phyloP scores from a whole-genome alignment of 108 stramenopile species.

The Thalassiosira profunda region DNA sequence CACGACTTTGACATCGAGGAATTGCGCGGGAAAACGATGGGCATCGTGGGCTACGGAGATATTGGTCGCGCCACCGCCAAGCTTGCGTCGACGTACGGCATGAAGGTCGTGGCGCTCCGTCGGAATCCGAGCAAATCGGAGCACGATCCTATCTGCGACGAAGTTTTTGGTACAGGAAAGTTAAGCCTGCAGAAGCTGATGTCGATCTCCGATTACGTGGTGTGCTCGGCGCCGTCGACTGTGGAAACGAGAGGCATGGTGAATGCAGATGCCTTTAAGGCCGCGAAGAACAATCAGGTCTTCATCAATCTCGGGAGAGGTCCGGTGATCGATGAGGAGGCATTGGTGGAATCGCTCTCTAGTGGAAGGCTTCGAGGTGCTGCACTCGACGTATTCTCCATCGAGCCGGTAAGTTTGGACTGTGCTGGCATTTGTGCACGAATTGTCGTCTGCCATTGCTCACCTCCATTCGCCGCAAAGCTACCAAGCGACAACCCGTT shows the following conservation, averaged over 20 bases:
- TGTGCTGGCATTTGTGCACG: conserved; percentile 49
- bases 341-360: conserved; percentile 42
- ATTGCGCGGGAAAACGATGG: conserved; percentile 73
- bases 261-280: conserved; percentile 48
- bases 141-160: conserved; percentile 60
- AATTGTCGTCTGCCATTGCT: conserved; percentile 56
- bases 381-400: conserved; percentile 67
- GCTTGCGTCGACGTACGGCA: conserved; percentile 64
- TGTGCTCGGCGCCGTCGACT: conserved; percentile 60
- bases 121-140: conserved; percentile 59
- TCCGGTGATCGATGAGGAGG: conserved; percentile 62
- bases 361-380: conserved; percentile 43
- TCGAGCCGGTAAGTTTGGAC: too few species aligned
- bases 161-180: conserved; percentile 45
- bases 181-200: conserved; percentile 34
- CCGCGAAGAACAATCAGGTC: conserved; percentile 42
- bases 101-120: conserved; percentile 79
- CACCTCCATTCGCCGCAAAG: conserved; percentile 68
- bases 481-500: conserved; percentile 45
- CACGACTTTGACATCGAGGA: conserved; percentile 70
- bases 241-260: conserved; percentile 48
- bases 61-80: conserved; percentile 68
- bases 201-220: conserved; percentile 54
- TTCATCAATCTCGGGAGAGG: conserved; percentile 71
- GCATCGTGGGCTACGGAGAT: conserved; percentile 88